Evolutionary conservation across 2,329 filamentous ascomycete species (phyloP).

Genomic region (Ophiostoma montium): DNA sequence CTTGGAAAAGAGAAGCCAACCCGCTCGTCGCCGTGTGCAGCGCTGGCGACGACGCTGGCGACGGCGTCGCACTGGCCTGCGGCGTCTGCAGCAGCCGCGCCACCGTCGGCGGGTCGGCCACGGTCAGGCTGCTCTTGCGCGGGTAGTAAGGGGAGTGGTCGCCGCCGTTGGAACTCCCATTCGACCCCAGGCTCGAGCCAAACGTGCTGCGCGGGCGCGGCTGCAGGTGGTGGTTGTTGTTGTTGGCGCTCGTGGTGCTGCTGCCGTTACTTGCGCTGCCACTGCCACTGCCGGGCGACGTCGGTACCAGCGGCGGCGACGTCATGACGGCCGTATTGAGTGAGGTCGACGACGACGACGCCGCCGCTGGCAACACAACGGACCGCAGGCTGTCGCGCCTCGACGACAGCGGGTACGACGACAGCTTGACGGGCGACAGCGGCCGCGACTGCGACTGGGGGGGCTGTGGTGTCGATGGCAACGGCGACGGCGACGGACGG

Average conservation of each 20-base stretch:
- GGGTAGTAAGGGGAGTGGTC: constrained; percentile 18
- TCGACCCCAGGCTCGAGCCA: constrained; percentile 6
- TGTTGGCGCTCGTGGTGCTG: no score
- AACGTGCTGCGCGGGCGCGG: constrained; percentile 6
- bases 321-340: neutral
- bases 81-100: constrained; percentile 10
- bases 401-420: constrained; percentile 3
- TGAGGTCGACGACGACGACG: no score
- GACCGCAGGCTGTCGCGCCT: neutral
- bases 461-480: neutral
- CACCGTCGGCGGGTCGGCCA: constrained; percentile 9
- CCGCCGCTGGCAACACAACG: neutral
- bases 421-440: constrained; percentile 35
- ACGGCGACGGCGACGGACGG: constrained; percentile 12
- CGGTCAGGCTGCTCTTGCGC: constrained; percentile 25
- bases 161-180: neutral
- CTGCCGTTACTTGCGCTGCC: no score
- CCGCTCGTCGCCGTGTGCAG: constrained; percentile 15
- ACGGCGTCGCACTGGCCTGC: constrained; percentile 7
- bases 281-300: constrained; percentile 1
- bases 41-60: constrained; percentile 1
- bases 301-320: neutral
- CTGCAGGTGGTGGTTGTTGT: neutral
- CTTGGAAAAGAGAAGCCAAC: constrained; percentile 42
- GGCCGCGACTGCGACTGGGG: constrained; percentile 25